Conservation (phyloP, 78 protist species). For the Dictyostelium firmibasis region DNA sequence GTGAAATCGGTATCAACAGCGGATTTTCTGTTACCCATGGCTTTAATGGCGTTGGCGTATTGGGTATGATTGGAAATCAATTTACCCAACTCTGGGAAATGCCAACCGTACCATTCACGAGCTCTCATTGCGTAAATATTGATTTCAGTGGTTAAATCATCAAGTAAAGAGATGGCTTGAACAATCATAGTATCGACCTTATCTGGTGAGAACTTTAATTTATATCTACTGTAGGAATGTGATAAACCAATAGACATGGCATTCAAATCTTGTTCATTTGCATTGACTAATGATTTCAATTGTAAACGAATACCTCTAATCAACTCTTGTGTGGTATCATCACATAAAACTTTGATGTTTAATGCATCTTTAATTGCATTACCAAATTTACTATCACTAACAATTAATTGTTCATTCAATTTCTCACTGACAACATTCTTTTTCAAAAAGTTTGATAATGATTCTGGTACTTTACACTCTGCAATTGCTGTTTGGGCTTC, state of each 20-base stretch:
- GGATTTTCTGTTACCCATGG: constrained; percentile 84
- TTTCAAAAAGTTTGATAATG: constrained; percentile 91
- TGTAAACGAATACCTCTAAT: constrained; percentile 94
- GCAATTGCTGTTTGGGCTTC: constrained; percentile 92
- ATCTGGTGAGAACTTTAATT: constrained; percentile 98
- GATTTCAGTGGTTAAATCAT: constrained; percentile 98
- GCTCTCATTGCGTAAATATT: constrained; percentile 99
- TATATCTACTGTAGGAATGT: constrained; percentile 96
- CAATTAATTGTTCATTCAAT: constrained; percentile 89
- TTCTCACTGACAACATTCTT: constrained; percentile 82
- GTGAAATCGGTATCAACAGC: constrained; percentile 82
- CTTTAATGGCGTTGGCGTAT: constrained; percentile 85
- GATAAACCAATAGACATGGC: constrained; percentile 96
- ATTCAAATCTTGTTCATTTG: constrained; percentile 53
- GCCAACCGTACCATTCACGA: constrained; percentile 99
- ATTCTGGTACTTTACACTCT: constrained; percentile 90
- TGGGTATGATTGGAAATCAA: constrained; percentile 90
- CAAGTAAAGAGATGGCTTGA: constrained; percentile 98
- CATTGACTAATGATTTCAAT: constrained; percentile 69
- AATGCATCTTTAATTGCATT: constrained; percentile 90
- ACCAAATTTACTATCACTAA: constrained; percentile 95
- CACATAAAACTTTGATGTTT: constrained; percentile 45
- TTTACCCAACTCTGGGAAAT: constrained; percentile 98
- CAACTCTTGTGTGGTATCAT: constrained; percentile 86
- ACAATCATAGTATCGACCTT: constrained; percentile 99